Conservation (phyloP, 2,329 filamentous ascomycete species). For the Alternaria postmessia region DNA sequence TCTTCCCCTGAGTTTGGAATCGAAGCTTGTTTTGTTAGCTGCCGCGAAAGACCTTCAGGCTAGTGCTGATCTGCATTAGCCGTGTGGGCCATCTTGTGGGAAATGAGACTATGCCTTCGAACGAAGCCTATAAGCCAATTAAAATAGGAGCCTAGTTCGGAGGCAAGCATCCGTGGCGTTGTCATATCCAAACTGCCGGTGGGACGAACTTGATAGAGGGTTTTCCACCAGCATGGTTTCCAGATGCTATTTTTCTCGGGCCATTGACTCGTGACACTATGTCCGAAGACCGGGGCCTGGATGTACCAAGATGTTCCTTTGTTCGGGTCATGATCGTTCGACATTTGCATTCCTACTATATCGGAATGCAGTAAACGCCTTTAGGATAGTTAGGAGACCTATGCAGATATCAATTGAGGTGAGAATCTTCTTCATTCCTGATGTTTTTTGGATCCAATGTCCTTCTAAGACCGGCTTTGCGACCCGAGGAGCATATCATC, state of each 20-base stretch:
- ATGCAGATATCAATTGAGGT: background rate
- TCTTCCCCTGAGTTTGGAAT: conserved; percentile 16
- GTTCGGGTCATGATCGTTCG: background rate
- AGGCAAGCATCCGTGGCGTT: background rate
- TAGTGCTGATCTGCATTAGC: conserved; percentile 15
- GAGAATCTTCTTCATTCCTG: background rate
- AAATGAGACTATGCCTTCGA: conserved; percentile 9
- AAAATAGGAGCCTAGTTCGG: background rate
- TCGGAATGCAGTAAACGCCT: background rate
- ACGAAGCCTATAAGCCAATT: background rate
- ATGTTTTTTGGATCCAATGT: background rate
- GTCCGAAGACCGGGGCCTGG: background rate
- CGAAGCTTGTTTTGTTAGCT: conserved; percentile 19
- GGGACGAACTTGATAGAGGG: background rate
- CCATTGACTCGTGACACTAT: background rate
- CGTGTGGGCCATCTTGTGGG: background rate
- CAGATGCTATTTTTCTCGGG: background rate
- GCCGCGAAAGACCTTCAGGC: conserved; percentile 1
- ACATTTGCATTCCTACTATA: background rate
- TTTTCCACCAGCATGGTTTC: background rate
- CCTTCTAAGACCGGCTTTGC: background rate
- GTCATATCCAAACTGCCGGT: background rate
- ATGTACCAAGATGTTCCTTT: background rate
- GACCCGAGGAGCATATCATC: background rate
- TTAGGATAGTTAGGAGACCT: background rate